Evolutionary conservation across 2,329 filamentous ascomycete species (phyloP).

Genomic region (Phialophora tarda): DNA sequence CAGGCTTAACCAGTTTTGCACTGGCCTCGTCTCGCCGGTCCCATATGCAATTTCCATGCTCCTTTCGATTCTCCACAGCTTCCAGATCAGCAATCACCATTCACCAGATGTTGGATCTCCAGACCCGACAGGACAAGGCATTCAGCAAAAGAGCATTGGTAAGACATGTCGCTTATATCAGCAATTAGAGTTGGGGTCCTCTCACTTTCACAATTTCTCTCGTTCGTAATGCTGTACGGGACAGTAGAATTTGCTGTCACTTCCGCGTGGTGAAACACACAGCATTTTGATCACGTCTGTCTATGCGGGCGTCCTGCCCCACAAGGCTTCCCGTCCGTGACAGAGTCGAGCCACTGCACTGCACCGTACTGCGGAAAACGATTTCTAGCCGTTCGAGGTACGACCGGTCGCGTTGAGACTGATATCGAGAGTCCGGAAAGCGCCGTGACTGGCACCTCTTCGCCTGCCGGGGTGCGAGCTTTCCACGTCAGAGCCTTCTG

Average conservation of each 20-base stretch:
- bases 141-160: not conserved
- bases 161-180: not conserved
- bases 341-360: constrained; percentile 32
- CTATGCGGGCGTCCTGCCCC: constrained; percentile 17
- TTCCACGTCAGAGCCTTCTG: constrained; percentile 30
- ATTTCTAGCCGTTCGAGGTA: constrained; percentile 26
- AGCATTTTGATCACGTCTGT: constrained; percentile 8
- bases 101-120: not conserved
- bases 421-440: constrained; percentile 34
- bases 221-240: not conserved
- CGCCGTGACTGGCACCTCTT: constrained; percentile 27
- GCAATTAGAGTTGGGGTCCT: not conserved
- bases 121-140: not conserved
- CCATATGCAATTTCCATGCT: constrained; percentile 15
- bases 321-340: constrained; percentile 29
- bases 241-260: not conserved
- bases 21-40: not conserved
- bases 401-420: constrained; percentile 32
- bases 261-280: not conserved
- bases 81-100: not conserved
- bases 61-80: constrained; percentile 1
- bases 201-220: not conserved
- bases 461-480: constrained; percentile 27
- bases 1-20: constrained; percentile 13
- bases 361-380: constrained; percentile 36